phyloP scores from a whole-genome alignment of 78 protist species.

The Monocercomonoides exilis region DNA sequence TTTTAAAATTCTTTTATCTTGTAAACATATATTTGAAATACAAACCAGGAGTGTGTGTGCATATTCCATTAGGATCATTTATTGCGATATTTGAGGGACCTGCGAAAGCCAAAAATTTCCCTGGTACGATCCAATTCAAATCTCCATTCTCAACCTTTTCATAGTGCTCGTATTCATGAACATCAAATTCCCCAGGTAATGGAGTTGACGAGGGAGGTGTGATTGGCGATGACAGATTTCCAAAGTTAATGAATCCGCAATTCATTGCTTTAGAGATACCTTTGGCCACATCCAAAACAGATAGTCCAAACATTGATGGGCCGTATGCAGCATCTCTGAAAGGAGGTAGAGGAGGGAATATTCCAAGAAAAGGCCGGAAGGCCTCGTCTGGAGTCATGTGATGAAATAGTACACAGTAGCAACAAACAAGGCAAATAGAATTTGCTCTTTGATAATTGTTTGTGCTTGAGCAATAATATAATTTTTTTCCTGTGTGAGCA shows the following conservation, averaged over 20 bases:
- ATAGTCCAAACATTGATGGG: constrained; percentile 33
- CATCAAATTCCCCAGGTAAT: not conserved
- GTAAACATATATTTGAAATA: no score
- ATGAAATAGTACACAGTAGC: not conserved
- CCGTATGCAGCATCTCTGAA: constrained; percentile 70
- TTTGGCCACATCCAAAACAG: constrained; percentile 25
- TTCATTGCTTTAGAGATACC: constrained; percentile 35
- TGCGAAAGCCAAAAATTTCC: constrained; percentile 58
- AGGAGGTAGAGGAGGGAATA: constrained; percentile 45
- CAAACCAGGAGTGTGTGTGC: constrained; percentile 13
- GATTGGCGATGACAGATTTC: no score
- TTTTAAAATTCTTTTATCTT: no score
- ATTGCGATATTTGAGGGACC: constrained; percentile 36
- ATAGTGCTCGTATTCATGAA: constrained; percentile 40
- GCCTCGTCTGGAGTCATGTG: constrained; percentile 38
- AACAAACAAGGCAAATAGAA: not conserved
- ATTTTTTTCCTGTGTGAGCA: not conserved
- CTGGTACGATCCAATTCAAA: constrained; percentile 75
- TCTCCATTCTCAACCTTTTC: constrained; percentile 74
- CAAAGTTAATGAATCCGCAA: not conserved
- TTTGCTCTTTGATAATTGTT: not conserved
- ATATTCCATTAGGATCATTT: not conserved
- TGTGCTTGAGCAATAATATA: not conserved
- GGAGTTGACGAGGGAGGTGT: not conserved
- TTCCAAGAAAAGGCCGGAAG: not conserved